Evolutionary conservation across 306 rosid species (phyloP).

Genomic region (Citrullus colocynthis): DNA sequence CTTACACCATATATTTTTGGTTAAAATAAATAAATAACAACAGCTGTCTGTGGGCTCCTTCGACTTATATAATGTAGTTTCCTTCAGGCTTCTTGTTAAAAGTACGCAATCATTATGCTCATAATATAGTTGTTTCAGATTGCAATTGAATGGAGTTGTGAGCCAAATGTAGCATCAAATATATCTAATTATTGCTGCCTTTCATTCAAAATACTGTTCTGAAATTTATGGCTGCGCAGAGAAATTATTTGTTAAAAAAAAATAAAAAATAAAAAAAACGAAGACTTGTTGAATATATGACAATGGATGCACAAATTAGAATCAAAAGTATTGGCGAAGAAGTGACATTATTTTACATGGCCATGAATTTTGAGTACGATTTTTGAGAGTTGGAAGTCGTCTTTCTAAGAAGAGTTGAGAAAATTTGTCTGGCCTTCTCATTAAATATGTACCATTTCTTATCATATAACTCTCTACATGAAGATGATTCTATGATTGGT

Average conservation of each 20-base stretch:
- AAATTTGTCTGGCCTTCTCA: background rate
- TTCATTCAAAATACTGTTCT: background rate
- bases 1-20: background rate
- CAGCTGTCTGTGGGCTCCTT: constrained; percentile 3
- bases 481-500: background rate
- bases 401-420: background rate
- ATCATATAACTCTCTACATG: too few relatives aligned
- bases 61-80: background rate
- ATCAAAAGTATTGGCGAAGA: background rate
- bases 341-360: background rate
- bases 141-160: background rate
- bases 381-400: background rate
- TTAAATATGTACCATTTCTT: background rate
- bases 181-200: background rate
- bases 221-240: background rate
- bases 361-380: background rate
- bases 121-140: background rate
- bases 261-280: too few relatives aligned
- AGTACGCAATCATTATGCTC: background rate
- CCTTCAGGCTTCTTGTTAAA: background rate
- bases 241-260: background rate
- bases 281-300: background rate
- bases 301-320: background rate
- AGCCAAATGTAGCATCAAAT: background rate
- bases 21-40: background rate